These are phyloP conservation scores for Colletotrichum sp. DNA, from an alignment of 2,329 filamentous ascomycete genomes.

Conservation along the genomic window DNA sequence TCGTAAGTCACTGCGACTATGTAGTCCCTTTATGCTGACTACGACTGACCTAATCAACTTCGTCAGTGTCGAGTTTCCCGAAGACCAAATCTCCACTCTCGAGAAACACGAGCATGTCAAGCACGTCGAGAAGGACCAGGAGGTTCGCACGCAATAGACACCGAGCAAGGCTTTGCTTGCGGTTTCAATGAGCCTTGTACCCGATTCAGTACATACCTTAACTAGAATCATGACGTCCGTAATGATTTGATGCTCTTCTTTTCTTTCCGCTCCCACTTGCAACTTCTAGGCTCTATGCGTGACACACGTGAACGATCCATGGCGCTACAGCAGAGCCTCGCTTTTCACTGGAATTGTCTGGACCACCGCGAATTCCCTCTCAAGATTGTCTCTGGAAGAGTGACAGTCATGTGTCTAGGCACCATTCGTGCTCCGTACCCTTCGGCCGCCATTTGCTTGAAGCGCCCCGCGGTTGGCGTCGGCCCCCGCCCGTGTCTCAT, in stretches of 20 bases:
- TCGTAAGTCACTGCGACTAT: constrained; percentile 69
- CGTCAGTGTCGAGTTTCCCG: constrained; percentile 74
- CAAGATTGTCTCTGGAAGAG: neutral
- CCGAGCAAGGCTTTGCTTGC: neutral
- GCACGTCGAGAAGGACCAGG: constrained; percentile 73
- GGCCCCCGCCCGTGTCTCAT: constrained; percentile 3
- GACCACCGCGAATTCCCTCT: neutral
- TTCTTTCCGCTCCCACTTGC: neutral
- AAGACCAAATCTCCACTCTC: constrained; percentile 70
- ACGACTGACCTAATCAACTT: neutral
- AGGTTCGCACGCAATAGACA: constrained; percentile 73
- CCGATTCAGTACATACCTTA: neutral
- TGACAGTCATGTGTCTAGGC: neutral
- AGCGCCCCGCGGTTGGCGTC: constrained; percentile 1
- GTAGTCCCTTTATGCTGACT: neutral
- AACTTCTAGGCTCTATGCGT: neutral
- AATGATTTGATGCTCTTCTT: constrained; percentile 1
- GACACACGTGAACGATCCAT: neutral
- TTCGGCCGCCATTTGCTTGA: neutral
- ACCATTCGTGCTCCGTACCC: neutral
- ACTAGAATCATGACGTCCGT: neutral
- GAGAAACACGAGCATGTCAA: constrained; percentile 74
- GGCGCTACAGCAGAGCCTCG: neutral
- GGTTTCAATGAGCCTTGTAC: neutral
- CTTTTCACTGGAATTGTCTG: neutral